phyloP scores from a whole-genome alignment of 106 monocot genomes.

The Acanthochlamys bracteata region DNA sequence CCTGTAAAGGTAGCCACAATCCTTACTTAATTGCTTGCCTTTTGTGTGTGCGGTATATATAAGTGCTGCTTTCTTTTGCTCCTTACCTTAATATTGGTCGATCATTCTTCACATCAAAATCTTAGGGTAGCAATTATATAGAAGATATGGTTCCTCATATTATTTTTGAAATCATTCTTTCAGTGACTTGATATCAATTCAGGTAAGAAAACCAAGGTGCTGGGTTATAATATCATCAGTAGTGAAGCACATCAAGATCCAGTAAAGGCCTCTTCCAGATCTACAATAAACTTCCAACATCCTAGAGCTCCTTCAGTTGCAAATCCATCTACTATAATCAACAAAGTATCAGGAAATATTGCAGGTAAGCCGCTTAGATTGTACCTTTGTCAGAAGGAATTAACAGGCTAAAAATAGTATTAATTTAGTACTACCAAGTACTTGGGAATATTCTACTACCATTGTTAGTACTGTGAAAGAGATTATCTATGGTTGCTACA shows the following conservation, averaged over 20 bases:
- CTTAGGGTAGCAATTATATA: not conserved
- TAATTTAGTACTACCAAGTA: too few species aligned
- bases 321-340: not conserved
- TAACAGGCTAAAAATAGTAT: too few species aligned
- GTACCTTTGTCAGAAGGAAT: too few species aligned
- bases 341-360: slow-evolving; percentile 2
- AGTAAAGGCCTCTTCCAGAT: not conserved
- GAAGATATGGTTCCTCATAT: not conserved
- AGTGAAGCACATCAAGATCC: slow-evolving; percentile 2
- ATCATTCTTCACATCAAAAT: not conserved
- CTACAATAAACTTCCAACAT: slow-evolving; percentile 4
- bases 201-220: slow-evolving; percentile 8
- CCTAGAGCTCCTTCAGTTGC: not conserved
- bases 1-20: too few species aligned
- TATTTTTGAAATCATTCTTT: not conserved
- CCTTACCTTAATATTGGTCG: not conserved
- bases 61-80: not conserved
- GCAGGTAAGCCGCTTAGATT: not conserved
- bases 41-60: too few species aligned
- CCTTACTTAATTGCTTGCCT: too few species aligned
- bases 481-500: too few species aligned
- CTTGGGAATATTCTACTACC: too few species aligned
- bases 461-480: too few species aligned
- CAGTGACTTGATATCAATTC: not conserved
- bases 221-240: too few species aligned